Base-by-base conservation (phyloP, 1,284 basidiomycete genomes). In the Puccinia hordei region DNA sequence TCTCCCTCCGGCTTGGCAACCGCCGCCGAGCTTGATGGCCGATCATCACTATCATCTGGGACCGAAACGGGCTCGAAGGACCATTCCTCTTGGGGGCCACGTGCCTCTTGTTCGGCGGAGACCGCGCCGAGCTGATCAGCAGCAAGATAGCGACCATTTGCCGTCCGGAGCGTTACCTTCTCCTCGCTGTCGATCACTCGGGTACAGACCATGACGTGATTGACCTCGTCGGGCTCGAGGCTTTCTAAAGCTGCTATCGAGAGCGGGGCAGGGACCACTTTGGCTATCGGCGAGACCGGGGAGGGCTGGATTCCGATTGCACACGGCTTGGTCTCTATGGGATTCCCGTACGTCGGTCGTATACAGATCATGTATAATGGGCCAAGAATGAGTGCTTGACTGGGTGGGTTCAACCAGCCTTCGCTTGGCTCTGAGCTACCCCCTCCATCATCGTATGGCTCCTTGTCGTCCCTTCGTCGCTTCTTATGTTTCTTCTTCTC, bases 21-120 rank as follows among this genome's bases (percentile, higher is more conserved):
- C n/a, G n/a, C n/a, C n/a, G 66, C 19, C 17, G 65, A 63, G 35
- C 51, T 30, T 78, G 41, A 59, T 82, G 82, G 53, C 84, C 91
- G 3, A 91, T 91, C 92, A 94, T 92, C 85, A 93, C n/a, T n/a
- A n/a, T n/a, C n/a, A n/a, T n/a, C n/a, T n/a, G 92, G 5, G 91
- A 90, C 1, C 41, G 49, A 22, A 35, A 66, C 44, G 38, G 82
- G 44, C 63, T 83, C 82, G 49, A 85, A 91, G 2, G 91, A 91
- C 92, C 92, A 94, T 85, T 93, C 92, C 85, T 95, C 93, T 85
- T 94, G 92, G 8, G 92, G 90, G 0, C 93, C 93, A 57, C 93
- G 89, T 10, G 92, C 92, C 84, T 85, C 93, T 77, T 91, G 88
- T 84, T 93, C 91, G 53, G 92, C 91, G 82, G 90, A 90, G 13